Evolutionary conservation across 2,329 filamentous ascomycete species (phyloP), one percentile per base, ranked within the genome.

Genomic region (Xylaria sp.): DNA sequence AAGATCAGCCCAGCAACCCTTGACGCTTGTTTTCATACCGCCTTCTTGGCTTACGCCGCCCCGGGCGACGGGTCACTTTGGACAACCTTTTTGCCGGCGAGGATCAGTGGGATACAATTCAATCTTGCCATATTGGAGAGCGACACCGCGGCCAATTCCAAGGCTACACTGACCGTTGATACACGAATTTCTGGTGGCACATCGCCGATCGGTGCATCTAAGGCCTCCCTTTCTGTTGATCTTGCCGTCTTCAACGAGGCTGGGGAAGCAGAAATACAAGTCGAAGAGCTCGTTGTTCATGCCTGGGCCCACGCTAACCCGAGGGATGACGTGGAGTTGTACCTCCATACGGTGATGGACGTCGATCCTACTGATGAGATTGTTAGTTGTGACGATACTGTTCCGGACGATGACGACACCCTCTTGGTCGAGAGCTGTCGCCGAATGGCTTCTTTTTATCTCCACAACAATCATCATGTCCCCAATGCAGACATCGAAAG

Each of bases 351-450:
- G 0, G 71, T 77, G n/a, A 68, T 79, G 65, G 79, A 82, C n/a
- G 28, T 82, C 4, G 82, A 84, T 56, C 82, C 83, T 0, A 81
- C 81, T 13, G 75, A 82, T 38, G 77, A 79, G 49, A 80, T 84
- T 15, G 68, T 80, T 3, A 59, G 57, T 0, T 56, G 67, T 1
- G 59, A 71, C 2, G 11, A 65, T 15, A 26, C 59, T 4, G 69
- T 46, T 0, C 31, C 63, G 0, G 59, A 59, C 10, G 53, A 23
- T 0, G 62, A 70, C 1, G 76, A 73, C 20, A 67, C 67, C 2
- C 68, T 76, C 3, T 71, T 83, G 0, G 59, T 75, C 4, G 80
- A 83, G 71, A 80, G 75, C 57, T 82, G 79, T 59, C 74, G 78
- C 17, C 75, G 79, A 11, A 79, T 83, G 4, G 78, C 78, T 9